Percentiles rank a stretch among this genome's conserved stretches.
phyloP scores from a whole-genome alignment of 2,329 filamentous ascomycete species.

The Helminthosporium solani region DNA sequence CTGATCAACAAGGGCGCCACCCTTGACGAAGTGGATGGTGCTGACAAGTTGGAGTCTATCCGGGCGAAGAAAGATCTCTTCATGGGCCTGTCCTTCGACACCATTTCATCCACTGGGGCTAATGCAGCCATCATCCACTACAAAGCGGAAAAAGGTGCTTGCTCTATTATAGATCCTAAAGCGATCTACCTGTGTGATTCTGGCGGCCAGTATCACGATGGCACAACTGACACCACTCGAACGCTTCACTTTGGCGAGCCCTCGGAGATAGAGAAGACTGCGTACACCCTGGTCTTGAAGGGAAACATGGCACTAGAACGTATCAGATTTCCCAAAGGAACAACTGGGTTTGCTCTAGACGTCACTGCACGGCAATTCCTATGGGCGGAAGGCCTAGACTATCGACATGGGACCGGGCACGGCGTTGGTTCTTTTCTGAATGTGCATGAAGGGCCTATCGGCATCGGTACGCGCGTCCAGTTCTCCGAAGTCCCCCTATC shows the following conservation, averaged over 20 bases:
- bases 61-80: conserved; percentile 72
- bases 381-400: conserved; percentile 92
- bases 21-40: conserved; percentile 87
- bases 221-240: conserved; percentile 92
- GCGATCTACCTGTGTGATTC: conserved; percentile 95
- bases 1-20: conserved; percentile 69
- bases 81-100: conserved; percentile 89
- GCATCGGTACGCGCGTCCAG: conserved; percentile 87
- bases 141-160: conserved; percentile 73
- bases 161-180: conserved; percentile 78
- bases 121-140: conserved; percentile 97
- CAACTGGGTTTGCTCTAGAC: conserved; percentile 89
- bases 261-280: conserved; percentile 77
- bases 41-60: conserved; percentile 81
- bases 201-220: conserved; percentile 92
- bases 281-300: conserved; percentile 93
- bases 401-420: conserved; percentile 93
- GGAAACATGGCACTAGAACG: conserved; percentile 87
- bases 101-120: conserved; percentile 90
- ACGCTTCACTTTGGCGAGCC: conserved; percentile 90
- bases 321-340: conserved; percentile 90
- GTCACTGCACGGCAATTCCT: conserved; percentile 84
- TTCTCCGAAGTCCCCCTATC: conserved; percentile 88
- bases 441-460: conserved; percentile 95
- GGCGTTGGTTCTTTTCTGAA: conserved; percentile 94